Conservation (phyloP, 352 stramenopile genomes). For the Pythium volutum region DNA sequence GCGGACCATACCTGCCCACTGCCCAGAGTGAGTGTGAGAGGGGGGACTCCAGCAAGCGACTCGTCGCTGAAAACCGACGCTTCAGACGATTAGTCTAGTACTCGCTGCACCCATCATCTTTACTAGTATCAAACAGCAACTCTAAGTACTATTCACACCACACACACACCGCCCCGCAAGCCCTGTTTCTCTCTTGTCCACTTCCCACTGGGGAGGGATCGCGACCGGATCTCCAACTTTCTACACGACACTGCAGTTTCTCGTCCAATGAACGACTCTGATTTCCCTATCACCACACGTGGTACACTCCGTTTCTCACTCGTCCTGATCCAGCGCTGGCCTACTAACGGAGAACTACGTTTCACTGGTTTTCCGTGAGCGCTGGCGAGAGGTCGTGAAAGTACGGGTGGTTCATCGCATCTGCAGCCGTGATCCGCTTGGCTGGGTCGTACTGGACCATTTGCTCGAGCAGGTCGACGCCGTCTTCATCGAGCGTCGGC, state of each 20-base stretch:
- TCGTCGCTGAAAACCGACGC: not conserved
- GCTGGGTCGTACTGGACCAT: slow-evolving; percentile 88
- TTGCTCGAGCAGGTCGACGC: slow-evolving; percentile 91
- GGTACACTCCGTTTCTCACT: too few species aligned
- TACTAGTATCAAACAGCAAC: slow-evolving; percentile 1
- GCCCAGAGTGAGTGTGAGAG: not conserved
- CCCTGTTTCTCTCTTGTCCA: slow-evolving; percentile 10
- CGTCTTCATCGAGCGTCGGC: slow-evolving; percentile 86
- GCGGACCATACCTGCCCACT: not conserved
- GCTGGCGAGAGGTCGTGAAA: slow-evolving; percentile 92
- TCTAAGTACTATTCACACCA: slow-evolving; percentile 29
- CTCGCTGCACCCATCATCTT: not conserved
- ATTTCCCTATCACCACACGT: too few species aligned
- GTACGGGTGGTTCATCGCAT: slow-evolving; percentile 96
- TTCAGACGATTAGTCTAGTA: not conserved
- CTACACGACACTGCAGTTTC: too few species aligned
- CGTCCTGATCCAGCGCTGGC: too few species aligned
- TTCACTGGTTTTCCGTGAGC: slow-evolving; percentile 45
- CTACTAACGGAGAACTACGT: too few species aligned
- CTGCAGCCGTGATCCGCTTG: slow-evolving; percentile 92
- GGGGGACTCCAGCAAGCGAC: not conserved
- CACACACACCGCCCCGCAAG: slow-evolving; percentile 28
- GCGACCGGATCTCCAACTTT: not conserved
- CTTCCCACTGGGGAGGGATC: not conserved
- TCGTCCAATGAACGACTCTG: too few species aligned